Base-by-base conservation (phyloP, 352 stramenopile genomes). In the Aphanomyces stellatus region DNA sequence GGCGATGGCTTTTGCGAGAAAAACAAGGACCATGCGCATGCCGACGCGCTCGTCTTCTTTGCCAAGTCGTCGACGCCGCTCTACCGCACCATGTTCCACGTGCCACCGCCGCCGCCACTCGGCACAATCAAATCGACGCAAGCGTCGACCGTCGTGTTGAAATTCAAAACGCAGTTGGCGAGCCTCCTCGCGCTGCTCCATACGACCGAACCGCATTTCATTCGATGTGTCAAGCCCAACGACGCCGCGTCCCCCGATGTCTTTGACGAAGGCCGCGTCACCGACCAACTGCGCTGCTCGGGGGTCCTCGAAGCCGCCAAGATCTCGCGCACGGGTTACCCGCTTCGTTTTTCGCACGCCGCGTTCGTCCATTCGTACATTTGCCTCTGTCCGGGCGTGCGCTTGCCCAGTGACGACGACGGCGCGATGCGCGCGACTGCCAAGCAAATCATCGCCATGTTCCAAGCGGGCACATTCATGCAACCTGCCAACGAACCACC, bases 121-220 rank as follows among this genome's bases (percentile, higher is more conserved):
- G 11, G 11, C 11, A 19, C 37, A 2, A 11, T n/a, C n/a, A 11
- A 19, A 17, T 51, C 55, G 13, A 64, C 49, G 35, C 35, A 51
- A 34, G 28, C 55, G 22, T 43, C 55, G 5, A 64, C 55, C n/a
- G 55, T 64, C 10, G 55, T 64, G 3, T 71, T 80, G n/a, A 87
- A 99, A 73, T 99, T 99, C 79, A 94, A 94, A 51, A 90, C 73
- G 30, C 96, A 99, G 62, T 75, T 99, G 1, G 85, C 71, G 28
- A 82, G 87, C 17, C 82, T 99, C 55, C 78, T 99, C 10, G 85
- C 93, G 1, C 91, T 97, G 22, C 77, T 99, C 19, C 96, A 98
- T 70, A 86, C 81, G 10, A 99, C 95, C 0, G 83, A 98, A 53
- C 96, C 97, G 10, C 88, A 96, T 65, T 96, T 95, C 65, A 88